These are phyloP conservation scores for Hygrophoropsis aurantiaca DNA, from an alignment of 768 basidiomycete species.

Conservation along the genomic window DNA sequence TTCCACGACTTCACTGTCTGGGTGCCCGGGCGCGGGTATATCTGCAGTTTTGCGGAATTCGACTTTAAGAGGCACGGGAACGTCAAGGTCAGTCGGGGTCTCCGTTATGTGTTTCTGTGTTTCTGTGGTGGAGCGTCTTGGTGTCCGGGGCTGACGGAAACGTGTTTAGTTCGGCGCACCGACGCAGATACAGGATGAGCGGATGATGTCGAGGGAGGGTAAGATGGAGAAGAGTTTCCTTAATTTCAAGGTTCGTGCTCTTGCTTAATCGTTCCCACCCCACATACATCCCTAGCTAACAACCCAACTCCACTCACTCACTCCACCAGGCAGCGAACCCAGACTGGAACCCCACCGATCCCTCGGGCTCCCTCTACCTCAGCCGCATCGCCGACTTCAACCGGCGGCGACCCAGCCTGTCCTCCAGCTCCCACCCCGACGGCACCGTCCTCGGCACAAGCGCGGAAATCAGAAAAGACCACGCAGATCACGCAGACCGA, in stretches of 20 bases:
- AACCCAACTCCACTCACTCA: neutral
- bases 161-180: constrained; percentile 84
- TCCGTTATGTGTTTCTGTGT: neutral
- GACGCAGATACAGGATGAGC: constrained; percentile 60
- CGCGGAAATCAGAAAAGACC: constrained; percentile 35
- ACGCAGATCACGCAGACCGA: constrained; percentile 47
- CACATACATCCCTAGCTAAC: neutral
- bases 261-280: neutral
- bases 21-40: constrained; percentile 93
- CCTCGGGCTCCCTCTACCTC: constrained; percentile 87
- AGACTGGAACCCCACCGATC: constrained; percentile 92
- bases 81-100: constrained; percentile 58
- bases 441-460: constrained; percentile 21
- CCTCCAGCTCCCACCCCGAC: constrained; percentile 27
- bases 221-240: constrained; percentile 99
- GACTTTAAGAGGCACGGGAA: constrained; percentile 96
- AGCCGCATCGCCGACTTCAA: constrained; percentile 76
- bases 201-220: constrained; percentile 83
- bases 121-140: no score
- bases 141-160: constrained; percentile 2
- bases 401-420: constrained; percentile 39
- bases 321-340: constrained; percentile 78
- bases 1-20: constrained; percentile 98
- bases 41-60: constrained; percentile 98
- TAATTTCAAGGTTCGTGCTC: constrained; percentile 72